phyloP scores from a whole-genome alignment of 306 rosid species.

The Gleditsia sinensis region DNA sequence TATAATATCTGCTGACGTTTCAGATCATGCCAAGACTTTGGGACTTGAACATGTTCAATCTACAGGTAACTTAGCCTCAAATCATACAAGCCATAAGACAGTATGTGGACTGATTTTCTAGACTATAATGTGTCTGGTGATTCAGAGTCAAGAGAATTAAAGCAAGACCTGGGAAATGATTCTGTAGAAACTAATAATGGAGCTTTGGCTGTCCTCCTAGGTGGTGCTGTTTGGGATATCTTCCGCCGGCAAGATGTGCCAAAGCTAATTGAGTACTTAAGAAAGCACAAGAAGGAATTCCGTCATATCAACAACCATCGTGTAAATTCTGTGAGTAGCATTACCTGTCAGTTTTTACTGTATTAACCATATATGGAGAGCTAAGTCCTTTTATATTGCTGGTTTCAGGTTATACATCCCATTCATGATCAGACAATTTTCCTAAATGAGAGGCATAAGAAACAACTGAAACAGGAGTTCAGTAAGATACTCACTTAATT shows the following conservation, averaged over 20 bases:
- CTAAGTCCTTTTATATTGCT: conserved; percentile 27
- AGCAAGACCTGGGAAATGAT: conserved; percentile 27
- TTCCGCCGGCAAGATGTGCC: conserved; percentile 77
- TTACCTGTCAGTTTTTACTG: conserved; percentile 20
- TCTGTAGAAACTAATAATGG: conserved; percentile 37
- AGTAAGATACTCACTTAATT: conserved; percentile 42
- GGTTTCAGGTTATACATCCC: conserved; percentile 67
- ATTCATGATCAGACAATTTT: conserved; percentile 76
- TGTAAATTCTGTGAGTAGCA: conserved; percentile 57
- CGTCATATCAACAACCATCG: conserved; percentile 54
- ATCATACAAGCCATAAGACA: conserved; percentile 10
- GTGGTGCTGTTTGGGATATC: conserved; percentile 84
- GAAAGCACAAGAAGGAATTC: conserved; percentile 65
- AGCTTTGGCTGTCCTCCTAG: conserved; percentile 34
- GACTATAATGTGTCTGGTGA: conserved; percentile 30
- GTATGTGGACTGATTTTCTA: conserved; percentile 23
- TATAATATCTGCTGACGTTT: conserved; percentile 27
- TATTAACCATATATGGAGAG: background rate
- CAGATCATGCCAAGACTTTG: conserved; percentile 11
- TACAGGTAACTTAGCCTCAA: conserved; percentile 25
- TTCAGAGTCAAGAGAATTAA: conserved; percentile 38
- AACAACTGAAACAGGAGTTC: conserved; percentile 63
- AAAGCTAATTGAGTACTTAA: conserved; percentile 55
- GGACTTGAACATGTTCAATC: conserved; percentile 35
- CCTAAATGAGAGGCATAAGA: conserved; percentile 62